Percentiles rank a stretch among this genome's conserved stretches.
Evolutionary conservation across 2,329 filamentous ascomycete genomes (phyloP).

Genomic region (Escovopsis weberi): DNA sequence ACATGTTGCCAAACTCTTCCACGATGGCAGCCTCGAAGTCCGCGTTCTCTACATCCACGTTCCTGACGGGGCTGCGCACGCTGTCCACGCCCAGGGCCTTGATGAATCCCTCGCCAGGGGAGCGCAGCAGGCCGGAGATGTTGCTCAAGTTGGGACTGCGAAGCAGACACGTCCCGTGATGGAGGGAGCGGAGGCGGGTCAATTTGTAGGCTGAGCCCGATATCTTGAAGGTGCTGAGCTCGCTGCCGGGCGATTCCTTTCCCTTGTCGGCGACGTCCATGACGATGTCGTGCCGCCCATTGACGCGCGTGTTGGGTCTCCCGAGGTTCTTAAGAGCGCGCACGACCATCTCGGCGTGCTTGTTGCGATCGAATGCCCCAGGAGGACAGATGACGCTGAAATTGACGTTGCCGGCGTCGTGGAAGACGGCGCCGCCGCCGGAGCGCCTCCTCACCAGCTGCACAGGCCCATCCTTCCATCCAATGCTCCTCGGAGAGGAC

Average conservation of each 20-base stretch:
- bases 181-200: slow-evolving; percentile 63
- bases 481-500: slow-evolving; percentile 9
- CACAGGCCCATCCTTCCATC: slow-evolving; percentile 19
- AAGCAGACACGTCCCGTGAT: slow-evolving; percentile 86
- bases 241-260: too few species aligned
- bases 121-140: slow-evolving; percentile 58
- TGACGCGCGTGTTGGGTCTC: slow-evolving; percentile 53
- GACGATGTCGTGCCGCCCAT: slow-evolving; percentile 87
- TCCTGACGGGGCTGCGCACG: slow-evolving; percentile 70
- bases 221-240: slow-evolving; percentile 46
- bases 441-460: slow-evolving; percentile 68
- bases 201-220: slow-evolving; percentile 94
- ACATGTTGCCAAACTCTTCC: slow-evolving; percentile 52
- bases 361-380: slow-evolving; percentile 62
- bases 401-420: slow-evolving; percentile 87
- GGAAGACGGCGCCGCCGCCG: slow-evolving; percentile 87
- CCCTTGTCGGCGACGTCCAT: slow-evolving; percentile 29
- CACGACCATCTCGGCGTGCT: slow-evolving; percentile 85
- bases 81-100: slow-evolving; percentile 79
- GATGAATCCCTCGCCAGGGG: slow-evolving; percentile 65
- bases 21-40: slow-evolving; percentile 42
- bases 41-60: slow-evolving; percentile 45
- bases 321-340: slow-evolving; percentile 55
- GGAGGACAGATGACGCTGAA: slow-evolving; percentile 84
- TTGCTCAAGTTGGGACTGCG: slow-evolving; percentile 56